Evolutionary conservation across 1,139 yeast species (phyloP), one percentile per base, ranked within the genome.

Genomic region (Suhomyces bribrorum): DNA sequence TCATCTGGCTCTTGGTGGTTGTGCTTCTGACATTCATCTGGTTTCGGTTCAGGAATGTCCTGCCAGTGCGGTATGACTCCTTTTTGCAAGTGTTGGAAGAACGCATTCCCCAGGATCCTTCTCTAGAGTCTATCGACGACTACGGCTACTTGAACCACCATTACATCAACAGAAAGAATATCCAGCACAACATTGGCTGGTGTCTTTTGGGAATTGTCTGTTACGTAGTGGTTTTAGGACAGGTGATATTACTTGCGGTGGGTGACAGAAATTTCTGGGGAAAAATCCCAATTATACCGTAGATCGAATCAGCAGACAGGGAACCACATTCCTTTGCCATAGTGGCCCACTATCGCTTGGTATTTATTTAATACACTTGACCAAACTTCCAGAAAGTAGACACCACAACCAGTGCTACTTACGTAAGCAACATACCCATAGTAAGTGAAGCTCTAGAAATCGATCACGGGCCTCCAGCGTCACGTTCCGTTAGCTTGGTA

Each of bases 1-100:
- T 49, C 0, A 9, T 55, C 2, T 62, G 67, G 67, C 2, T 55
- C 1, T 37, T 36, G n/a, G 43, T 41, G 18, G 28, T 48, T 5
- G 29, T 31, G n/a, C 6, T 27, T 9, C 5, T 18, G 6, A 9
- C 17, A n/a, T 34, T 28, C 14, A 28, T 13, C 5, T 9, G 32
- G 6, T 2, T 29, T n/a, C n/a, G 29, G 20, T 38, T 28, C 13
- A n/a, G 29, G 11, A 26, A 26, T 7, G 25, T n/a, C 11, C 12
- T 17, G 7, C 38, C 42, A 6, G 5, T 17, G 12, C 9, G 42
- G 9, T 32, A 32, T 18, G 37, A 36, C 9, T 25, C 31, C 17
- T 39, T 29, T 30, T n/a, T 39, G 4, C 26, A 32, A n/a, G 15
- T 39, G 4, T 8, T 12, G 18, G 32, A 28, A 2, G 20, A 26